Evolutionary conservation across 257 asterid genomes (phyloP), one percentile per base, ranked within the genome.

Genomic region (Nicotiana sylvestris): DNA sequence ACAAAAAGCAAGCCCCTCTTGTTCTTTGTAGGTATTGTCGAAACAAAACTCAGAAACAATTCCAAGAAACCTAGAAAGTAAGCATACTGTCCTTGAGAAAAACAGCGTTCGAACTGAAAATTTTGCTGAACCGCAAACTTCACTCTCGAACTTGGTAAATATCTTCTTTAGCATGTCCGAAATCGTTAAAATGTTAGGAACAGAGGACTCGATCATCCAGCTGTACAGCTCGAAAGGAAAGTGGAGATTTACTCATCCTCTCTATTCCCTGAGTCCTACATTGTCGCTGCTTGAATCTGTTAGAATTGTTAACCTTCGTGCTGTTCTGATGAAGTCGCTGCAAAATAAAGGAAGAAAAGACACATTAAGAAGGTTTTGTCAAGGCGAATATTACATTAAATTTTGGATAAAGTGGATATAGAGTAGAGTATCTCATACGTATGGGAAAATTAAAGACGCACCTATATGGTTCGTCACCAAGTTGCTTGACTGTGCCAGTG

Each of bases 381-480:
- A 60, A 6, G 29, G n/a, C 4, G n/a, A 46, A 6, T 72, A 25
- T 72, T 5, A 11, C 60, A 43, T 46, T 72, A 21, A 4, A 69
- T 69, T 69, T 13, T 25, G 46, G 29, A 37, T 2, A 18, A 4
- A 60, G 27, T 46, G 18, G 58, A 51, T 49, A 12, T 18, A n/a
- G 62, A 25, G 64, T 30, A 27, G 18, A 58, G 56, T 33, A 39
- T 9, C 7, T 17, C 29, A 6, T 15, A 76, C 16, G 15, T 32
- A 56, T 58, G 76, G 2, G 58, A 5, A 80, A 4, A 4, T 12
- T 25, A 55, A 39, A 27, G 10, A 49, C 88, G 80, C 82, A 93
- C 98, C 97, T 88, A 76, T 88, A 96, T 0, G 96, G 90, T 82
- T 91, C 91, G 78, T 90, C 91, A 1, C 99, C 93, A 27, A 90